Evolutionary conservation across 176 grass and related monocot genomes (phyloP), one percentile per base, ranked within the genome.

Genomic region (Triticum dicoccoides): DNA sequence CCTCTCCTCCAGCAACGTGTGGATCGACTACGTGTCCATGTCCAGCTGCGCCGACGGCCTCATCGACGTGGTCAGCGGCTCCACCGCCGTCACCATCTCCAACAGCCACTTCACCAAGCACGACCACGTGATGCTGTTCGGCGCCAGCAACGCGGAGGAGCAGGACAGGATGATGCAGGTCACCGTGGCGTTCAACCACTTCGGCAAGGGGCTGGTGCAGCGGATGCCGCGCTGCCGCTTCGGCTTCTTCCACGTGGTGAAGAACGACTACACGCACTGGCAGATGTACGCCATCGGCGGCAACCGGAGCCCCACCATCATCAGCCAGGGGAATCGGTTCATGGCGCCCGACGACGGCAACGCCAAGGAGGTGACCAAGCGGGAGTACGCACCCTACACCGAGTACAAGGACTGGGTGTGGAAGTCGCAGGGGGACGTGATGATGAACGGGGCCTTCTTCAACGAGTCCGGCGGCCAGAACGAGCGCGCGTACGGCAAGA

Each of bases 181-280:
- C 10, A 98, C 95, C 3, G 84, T 98, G 1, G 95, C 95, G 0
- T 98, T 93, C 91, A 98, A 98, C 89, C 95, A 98, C 77, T 98
- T 98, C 61, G 95, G 95, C 0, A 84, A 88, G 5, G 93, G 93
- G 3, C 95, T 98, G 5, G 95, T 95, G 51, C 95, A 98, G 93
- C 61, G 95, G 85, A 98, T 98, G 91, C 93, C 95, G 0, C 7
- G 95, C 13, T 91, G 71, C 71, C 7, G 71, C 2, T 37, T 61
- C 91, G 95, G 95, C 0, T 98, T 98, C 89, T 90, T 98, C 78
- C 93, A 98, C 41, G 89, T 98, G 0, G 91, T 95, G 12, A 98
- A 98, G 89, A 98, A 98, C 41, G 95, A 98, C 79, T 98, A 98
- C 89, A 98, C 95, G 41, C 89, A 98, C 35, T 98, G 95, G 93